These are phyloP conservation scores for Coelastrella sp. DNA, from an alignment of 139 green algal genomes.

Conservation along the genomic window DNA sequence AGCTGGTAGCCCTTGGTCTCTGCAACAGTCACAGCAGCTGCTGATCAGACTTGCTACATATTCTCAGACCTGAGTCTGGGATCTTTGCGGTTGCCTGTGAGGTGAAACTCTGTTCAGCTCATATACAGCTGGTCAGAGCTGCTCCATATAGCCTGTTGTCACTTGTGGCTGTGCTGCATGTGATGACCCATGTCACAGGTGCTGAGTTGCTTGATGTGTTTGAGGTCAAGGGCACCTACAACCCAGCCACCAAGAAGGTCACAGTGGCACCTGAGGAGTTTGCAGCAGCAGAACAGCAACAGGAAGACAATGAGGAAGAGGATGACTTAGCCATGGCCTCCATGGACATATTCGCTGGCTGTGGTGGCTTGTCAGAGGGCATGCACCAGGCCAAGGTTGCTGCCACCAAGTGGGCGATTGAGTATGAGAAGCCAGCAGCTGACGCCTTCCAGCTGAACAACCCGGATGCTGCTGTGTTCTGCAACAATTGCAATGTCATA, in stretches of 20 bases:
- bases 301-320: conserved; percentile 57
- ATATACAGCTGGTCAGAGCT: background rate
- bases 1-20: too few species aligned
- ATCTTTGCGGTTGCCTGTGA: background rate
- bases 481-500: conserved; percentile 93
- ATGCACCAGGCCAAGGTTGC: conserved; percentile 89
- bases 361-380: conserved; percentile 94
- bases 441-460: conserved; percentile 94
- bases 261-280: conserved; percentile 44
- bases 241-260: conserved; percentile 54
- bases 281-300: conserved; percentile 26
- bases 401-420: conserved; percentile 91
- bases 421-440: conserved; percentile 93
- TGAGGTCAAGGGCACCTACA: conserved; percentile 60
- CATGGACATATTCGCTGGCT: conserved; percentile 98
- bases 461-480: conserved; percentile 81
- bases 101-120: background rate
- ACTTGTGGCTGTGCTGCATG: background rate
- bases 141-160: background rate
- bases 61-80: too few species aligned
- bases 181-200: background rate
- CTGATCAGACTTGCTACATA: too few species aligned
- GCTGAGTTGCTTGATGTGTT: conserved; percentile 51
- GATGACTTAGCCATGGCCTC: conserved; percentile 69
- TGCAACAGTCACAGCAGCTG: too few species aligned